Conservation (phyloP, 2,329 filamentous ascomycete species). For the Lachnellula arida region DNA sequence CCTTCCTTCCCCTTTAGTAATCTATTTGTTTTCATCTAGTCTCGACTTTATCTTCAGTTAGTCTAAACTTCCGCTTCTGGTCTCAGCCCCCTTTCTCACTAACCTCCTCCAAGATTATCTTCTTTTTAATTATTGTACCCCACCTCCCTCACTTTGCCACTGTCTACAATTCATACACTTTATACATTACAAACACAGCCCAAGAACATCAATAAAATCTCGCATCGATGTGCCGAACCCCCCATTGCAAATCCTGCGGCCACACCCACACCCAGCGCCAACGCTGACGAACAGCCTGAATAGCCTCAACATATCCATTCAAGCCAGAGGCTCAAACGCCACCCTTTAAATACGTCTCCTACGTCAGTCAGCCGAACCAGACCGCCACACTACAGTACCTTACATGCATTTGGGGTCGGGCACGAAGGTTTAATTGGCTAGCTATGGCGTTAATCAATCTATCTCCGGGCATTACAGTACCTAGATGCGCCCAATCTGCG, state of each 20-base stretch:
- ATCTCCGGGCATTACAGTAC: neutral
- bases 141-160: neutral
- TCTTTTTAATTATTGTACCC: neutral
- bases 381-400: too few relatives aligned
- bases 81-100: neutral
- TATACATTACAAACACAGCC: too few relatives aligned
- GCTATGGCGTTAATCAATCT: too few relatives aligned
- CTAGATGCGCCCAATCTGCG: neutral
- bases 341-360: neutral
- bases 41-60: conserved; percentile 1
- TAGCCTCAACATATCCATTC: neutral
- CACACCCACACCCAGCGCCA: neutral
- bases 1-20: neutral
- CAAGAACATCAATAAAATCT: neutral
- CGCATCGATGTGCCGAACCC: neutral
- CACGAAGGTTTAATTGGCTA: neutral
- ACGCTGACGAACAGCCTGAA: conserved; percentile 4
- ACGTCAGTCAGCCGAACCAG: neutral
- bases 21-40: neutral
- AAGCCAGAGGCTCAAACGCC: neutral
- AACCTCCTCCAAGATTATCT: neutral
- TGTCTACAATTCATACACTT: too few relatives aligned
- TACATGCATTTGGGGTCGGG: too few relatives aligned
- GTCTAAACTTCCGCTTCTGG: neutral
- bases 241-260: neutral